Evolutionary conservation across 2,329 filamentous ascomycete species (phyloP).

Genomic region (Emericellopsis atlantica): DNA sequence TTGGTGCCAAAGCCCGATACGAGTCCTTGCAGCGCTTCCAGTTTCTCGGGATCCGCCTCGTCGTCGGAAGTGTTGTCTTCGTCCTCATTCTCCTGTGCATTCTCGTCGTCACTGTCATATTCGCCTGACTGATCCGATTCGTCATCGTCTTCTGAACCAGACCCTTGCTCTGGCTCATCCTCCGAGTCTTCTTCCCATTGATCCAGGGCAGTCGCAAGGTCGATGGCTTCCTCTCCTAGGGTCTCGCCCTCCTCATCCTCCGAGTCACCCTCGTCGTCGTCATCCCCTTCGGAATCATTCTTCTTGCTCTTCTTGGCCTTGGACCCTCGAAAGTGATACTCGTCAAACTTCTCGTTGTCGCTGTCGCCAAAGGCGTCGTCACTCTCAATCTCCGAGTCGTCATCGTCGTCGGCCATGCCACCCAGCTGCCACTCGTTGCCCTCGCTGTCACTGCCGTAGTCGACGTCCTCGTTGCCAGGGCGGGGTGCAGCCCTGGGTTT

Average conservation of each 20-base stretch:
- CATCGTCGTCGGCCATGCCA: slow-evolving; percentile 38
- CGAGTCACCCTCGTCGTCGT: slow-evolving; percentile 44
- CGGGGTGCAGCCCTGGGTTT: slow-evolving; percentile 26
- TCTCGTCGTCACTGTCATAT: slow-evolving; percentile 19
- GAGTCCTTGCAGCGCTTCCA: slow-evolving; percentile 54
- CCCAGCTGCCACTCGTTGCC: slow-evolving; percentile 80
- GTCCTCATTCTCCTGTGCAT: slow-evolving; percentile 30
- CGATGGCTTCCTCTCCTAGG: slow-evolving; percentile 46
- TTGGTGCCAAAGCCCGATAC: slow-evolving; percentile 57
- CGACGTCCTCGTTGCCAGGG: slow-evolving; percentile 43
- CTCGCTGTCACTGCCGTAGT: slow-evolving; percentile 72
- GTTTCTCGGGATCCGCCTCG: slow-evolving; percentile 37
- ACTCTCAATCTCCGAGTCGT: slow-evolving; percentile 53
- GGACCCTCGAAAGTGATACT: slow-evolving; percentile 46
- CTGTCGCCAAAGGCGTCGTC: slow-evolving; percentile 80
- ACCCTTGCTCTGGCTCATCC: slow-evolving; percentile 28
- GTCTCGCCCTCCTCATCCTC: slow-evolving; percentile 43
- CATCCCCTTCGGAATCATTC: slow-evolving; percentile 23
- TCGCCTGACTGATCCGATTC: slow-evolving; percentile 25
- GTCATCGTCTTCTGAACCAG: slow-evolving; percentile 24
- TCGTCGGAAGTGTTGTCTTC: slow-evolving; percentile 32
- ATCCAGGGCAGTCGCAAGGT: slow-evolving; percentile 43
- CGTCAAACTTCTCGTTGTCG: slow-evolving; percentile 75
- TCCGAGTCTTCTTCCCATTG: slow-evolving; percentile 37
- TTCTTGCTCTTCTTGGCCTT: slow-evolving; percentile 8